These are phyloP conservation scores for Yamadazyma paraphyllophila DNA, from an alignment of 805 yeast genomes.

Conservation along the genomic window DNA sequence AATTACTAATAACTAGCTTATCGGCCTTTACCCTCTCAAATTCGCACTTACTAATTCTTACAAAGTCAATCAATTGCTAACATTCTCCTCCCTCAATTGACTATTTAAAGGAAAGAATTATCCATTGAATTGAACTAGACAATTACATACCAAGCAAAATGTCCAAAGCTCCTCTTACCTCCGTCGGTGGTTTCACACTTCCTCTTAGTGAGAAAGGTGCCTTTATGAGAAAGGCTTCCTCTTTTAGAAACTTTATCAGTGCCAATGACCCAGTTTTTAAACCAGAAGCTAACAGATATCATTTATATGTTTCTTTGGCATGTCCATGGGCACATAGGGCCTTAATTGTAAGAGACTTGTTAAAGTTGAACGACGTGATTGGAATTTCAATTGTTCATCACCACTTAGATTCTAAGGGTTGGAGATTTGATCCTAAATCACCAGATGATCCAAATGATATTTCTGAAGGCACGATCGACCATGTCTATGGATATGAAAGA, in stretches of 20 bases:
- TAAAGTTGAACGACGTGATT: slow-evolving; percentile 61
- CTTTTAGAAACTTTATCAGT: slow-evolving; percentile 63
- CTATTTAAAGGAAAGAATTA: neutral
- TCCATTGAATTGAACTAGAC: neutral
- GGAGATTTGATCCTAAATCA: slow-evolving; percentile 69
- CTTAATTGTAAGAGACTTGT: slow-evolving; percentile 66
- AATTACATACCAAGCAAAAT: neutral
- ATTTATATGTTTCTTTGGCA: slow-evolving; percentile 80
- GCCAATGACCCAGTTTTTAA: slow-evolving; percentile 59
- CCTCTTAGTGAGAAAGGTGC: slow-evolving; percentile 11
- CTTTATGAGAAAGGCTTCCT: slow-evolving; percentile 22
- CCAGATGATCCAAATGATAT: slow-evolving; percentile 43
- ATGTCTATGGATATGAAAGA: slow-evolving; percentile 56
- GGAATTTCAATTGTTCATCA: slow-evolving; percentile 83
- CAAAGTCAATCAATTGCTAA: neutral
- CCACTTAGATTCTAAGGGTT: slow-evolving; percentile 83
- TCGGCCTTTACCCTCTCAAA: neutral
- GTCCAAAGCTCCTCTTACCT: slow-evolving; percentile 5
- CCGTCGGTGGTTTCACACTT: slow-evolving; percentile 8
- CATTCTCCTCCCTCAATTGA: neutral
- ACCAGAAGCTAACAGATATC: slow-evolving; percentile 81
- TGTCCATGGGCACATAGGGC: slow-evolving; percentile 98
- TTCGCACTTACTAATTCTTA: slow-evolving; percentile 5
- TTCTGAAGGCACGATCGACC: slow-evolving; percentile 50
- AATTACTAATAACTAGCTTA: neutral